These are phyloP conservation scores for Goffeauzyma gilvescens DNA, from an alignment of 768 basidiomycete genomes.

Conservation along the genomic window DNA sequence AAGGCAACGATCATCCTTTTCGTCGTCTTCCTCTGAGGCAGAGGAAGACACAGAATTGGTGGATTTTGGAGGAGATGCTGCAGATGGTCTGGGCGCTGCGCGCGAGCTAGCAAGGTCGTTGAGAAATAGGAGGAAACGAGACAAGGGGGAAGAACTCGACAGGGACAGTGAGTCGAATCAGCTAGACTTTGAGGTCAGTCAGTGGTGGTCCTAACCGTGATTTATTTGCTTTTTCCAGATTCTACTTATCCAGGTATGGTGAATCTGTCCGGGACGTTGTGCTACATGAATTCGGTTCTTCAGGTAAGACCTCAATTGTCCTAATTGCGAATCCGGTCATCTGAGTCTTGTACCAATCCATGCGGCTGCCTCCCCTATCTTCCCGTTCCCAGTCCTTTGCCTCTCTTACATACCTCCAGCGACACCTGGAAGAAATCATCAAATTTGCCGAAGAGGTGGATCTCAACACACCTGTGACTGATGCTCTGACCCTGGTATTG, in stretches of 20 bases:
- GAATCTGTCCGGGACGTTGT: slow-evolving; percentile 87
- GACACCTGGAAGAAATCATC: slow-evolving; percentile 57
- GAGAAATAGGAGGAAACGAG: neutral
- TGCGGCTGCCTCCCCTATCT: slow-evolving; percentile 8
- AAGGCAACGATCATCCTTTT: no score
- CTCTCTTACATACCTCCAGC: slow-evolving; percentile 62
- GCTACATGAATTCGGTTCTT: slow-evolving; percentile 91
- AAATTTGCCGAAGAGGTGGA: slow-evolving; percentile 58
- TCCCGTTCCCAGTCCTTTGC: slow-evolving; percentile 54
- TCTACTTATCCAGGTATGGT: slow-evolving; percentile 63
- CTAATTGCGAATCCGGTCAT: neutral
- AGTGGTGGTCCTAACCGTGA: neutral
- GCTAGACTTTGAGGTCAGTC: no score
- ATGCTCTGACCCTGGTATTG: slow-evolving; percentile 54
- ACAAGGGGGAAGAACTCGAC: neutral
- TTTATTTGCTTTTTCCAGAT: neutral
- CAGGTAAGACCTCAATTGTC: slow-evolving; percentile 39
- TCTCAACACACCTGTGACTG: slow-evolving; percentile 68
- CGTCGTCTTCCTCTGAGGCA: neutral
- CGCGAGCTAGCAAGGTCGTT: neutral
- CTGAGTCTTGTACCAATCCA: slow-evolving; percentile 5
- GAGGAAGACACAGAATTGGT: neutral
- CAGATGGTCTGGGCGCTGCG: no score
- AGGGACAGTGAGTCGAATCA: no score
- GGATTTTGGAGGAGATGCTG: neutral